Evolutionary conservation across 257 asterid species (phyloP).

Genomic region (Ocimum tenuiflorum): DNA sequence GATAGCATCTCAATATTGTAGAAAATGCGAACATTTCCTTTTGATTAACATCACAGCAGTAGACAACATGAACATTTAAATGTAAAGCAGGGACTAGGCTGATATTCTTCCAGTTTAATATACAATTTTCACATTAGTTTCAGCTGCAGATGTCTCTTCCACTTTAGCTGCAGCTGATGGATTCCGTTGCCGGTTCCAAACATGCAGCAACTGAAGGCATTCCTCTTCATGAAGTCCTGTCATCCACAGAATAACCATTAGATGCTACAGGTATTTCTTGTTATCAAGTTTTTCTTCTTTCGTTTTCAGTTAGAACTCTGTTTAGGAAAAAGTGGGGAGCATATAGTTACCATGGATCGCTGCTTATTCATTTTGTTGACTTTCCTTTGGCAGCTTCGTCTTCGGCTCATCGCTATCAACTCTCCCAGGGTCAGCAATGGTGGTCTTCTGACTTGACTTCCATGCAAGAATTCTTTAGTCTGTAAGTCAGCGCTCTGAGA

Average conservation of each 20-base stretch:
- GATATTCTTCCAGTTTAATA: slow-evolving; percentile 3
- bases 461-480: slow-evolving; percentile 22
- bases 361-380: slow-evolving; percentile 39
- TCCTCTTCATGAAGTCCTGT: slow-evolving; percentile 51
- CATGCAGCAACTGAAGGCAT: slow-evolving; percentile 43
- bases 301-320: too few relatives aligned
- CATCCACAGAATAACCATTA: slow-evolving; percentile 10
- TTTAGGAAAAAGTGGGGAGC: background rate
- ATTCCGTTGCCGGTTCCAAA: slow-evolving; percentile 41
- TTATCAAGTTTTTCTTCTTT: too few relatives aligned
- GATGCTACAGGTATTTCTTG: background rate
- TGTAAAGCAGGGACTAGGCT: slow-evolving; percentile 7
- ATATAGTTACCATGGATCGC: slow-evolving; percentile 41
- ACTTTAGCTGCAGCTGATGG: slow-evolving; percentile 36
- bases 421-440: slow-evolving; percentile 71
- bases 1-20: background rate
- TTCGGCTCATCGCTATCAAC: slow-evolving; percentile 82
- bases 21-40: slow-evolving; percentile 18
- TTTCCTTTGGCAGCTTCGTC: slow-evolving; percentile 68
- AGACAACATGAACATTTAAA: slow-evolving; percentile 13
- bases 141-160: slow-evolving; percentile 63
- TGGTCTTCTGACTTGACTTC: slow-evolving; percentile 36
- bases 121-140: slow-evolving; percentile 38
- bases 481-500: slow-evolving; percentile 19
- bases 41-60: slow-evolving; percentile 17